Percentiles rank a stretch among this genome's conserved stretches.
Evolutionary conservation across 2,329 filamentous ascomycete genomes (phyloP).

Genomic region (Xylaria sp.): DNA sequence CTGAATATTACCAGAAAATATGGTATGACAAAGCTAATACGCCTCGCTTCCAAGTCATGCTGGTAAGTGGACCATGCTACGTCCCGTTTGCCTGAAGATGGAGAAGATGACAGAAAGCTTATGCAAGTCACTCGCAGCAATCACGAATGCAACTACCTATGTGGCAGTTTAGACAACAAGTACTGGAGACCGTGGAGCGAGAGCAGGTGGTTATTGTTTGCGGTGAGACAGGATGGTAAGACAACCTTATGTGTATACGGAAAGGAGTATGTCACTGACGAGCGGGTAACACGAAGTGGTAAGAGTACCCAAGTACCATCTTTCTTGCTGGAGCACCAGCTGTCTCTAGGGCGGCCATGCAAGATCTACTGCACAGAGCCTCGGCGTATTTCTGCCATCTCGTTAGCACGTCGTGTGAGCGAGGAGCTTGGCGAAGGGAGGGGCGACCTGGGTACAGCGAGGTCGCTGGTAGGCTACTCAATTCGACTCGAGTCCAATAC

Average conservation of each 20-base stretch:
- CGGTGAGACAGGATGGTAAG: constrained; percentile 88
- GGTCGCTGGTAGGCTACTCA: constrained; percentile 91
- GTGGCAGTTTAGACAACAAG: constrained; percentile 80
- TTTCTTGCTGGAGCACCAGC: constrained; percentile 88
- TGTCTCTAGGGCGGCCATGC: constrained; percentile 78
- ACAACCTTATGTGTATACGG: not conserved
- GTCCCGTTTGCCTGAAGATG: not conserved
- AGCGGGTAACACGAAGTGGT: constrained; percentile 58
- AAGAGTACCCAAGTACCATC: constrained; percentile 98
- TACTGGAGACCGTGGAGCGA: constrained; percentile 75
- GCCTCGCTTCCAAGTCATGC: constrained; percentile 77
- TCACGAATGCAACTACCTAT: constrained; percentile 85
- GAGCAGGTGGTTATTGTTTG: constrained; percentile 92
- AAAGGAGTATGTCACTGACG: not conserved
- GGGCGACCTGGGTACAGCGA: constrained; percentile 78
- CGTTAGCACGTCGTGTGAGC: constrained; percentile 88
- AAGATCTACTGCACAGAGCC: constrained; percentile 97
- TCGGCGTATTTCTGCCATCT: constrained; percentile 93
- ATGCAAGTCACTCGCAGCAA: constrained; percentile 47
- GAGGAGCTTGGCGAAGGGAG: constrained; percentile 90
- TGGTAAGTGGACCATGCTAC: constrained; percentile 52
- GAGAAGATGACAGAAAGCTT: constrained; percentile 13
- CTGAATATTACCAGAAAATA: constrained; percentile 60
- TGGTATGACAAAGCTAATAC: constrained; percentile 65
- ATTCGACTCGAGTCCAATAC: constrained; percentile 92